Conservation (phyloP, 2,329 filamentous ascomycete genomes). For the Capronia epimyces region DNA sequence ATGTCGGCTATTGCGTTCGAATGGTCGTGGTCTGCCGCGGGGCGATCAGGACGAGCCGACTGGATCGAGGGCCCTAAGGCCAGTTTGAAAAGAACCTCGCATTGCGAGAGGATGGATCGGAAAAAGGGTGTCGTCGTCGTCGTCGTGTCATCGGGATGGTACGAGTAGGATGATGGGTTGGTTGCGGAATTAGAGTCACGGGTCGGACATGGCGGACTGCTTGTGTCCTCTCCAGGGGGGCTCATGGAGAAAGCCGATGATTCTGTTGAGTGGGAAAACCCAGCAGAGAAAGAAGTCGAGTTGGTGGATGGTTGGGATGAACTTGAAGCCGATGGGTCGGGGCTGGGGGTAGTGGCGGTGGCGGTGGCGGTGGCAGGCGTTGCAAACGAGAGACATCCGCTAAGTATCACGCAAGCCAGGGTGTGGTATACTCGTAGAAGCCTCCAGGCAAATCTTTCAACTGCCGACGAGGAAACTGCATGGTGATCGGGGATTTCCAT, state of each 20-base stretch:
- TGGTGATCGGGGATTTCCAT: not conserved
- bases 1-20: constrained; percentile 26
- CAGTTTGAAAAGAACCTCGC: not conserved
- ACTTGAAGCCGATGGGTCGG: not conserved
- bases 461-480: not conserved
- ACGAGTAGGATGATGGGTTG: too few relatives aligned
- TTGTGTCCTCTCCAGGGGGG: too few relatives aligned
- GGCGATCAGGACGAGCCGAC: not conserved
- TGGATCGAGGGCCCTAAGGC: not conserved
- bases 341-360: too few relatives aligned
- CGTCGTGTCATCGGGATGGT: too few relatives aligned
- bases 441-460: not conserved
- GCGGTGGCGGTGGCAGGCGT: too few relatives aligned
- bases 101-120: not conserved
- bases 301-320: not conserved
- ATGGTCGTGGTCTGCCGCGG: not conserved
- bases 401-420: not conserved
- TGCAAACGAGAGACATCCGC: not conserved
- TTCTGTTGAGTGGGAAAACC: too few relatives aligned
- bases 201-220: too few relatives aligned
- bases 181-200: too few relatives aligned
- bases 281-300: not conserved
- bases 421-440: not conserved
- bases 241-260: too few relatives aligned
- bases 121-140: not conserved